Percentiles rank a stretch among this genome's conserved stretches.
Conservation (phyloP, 2,329 filamentous ascomycete species). For the Alternaria sp. region DNA sequence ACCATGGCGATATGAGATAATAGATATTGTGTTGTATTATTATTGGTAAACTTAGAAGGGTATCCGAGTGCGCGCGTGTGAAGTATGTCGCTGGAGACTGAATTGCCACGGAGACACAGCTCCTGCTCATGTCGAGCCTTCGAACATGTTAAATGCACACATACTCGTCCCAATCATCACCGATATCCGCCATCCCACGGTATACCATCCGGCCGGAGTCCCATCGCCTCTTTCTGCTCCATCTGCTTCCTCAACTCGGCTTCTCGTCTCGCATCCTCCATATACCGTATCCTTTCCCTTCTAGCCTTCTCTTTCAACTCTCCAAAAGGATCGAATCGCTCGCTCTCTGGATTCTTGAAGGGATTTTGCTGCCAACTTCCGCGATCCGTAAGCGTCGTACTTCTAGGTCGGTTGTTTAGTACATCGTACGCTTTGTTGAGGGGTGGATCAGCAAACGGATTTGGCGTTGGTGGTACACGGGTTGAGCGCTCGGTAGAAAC, state of each 20-base stretch:
- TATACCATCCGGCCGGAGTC: constrained; percentile 26
- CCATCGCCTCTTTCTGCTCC: constrained; percentile 41
- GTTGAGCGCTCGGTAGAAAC: constrained; percentile 37
- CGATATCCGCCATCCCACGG: constrained; percentile 13
- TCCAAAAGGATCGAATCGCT: constrained; percentile 50
- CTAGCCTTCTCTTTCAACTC: constrained; percentile 46
- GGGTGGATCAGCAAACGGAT: constrained; percentile 47
- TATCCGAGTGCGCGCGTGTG: background rate
- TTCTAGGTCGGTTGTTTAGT: constrained; percentile 41
- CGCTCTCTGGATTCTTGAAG: constrained; percentile 44
- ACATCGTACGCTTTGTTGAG: constrained; percentile 49
- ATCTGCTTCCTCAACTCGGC: constrained; percentile 24
- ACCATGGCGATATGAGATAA: background rate
- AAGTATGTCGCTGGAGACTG: background rate
- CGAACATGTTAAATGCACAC: background rate
- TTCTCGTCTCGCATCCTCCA: constrained; percentile 37
- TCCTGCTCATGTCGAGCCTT: background rate
- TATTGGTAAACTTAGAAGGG: background rate
- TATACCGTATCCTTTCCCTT: constrained; percentile 33
- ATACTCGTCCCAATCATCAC: background rate
- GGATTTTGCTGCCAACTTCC: constrained; percentile 47
- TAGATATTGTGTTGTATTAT: background rate
- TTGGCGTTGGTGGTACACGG: constrained; percentile 33
- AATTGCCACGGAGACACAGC: background rate
- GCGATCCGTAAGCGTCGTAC: constrained; percentile 46